Evolutionary conservation across 352 stramenopile species (phyloP), one percentile per base, ranked within the genome.

Genomic region (Pythium aristosporum): DNA sequence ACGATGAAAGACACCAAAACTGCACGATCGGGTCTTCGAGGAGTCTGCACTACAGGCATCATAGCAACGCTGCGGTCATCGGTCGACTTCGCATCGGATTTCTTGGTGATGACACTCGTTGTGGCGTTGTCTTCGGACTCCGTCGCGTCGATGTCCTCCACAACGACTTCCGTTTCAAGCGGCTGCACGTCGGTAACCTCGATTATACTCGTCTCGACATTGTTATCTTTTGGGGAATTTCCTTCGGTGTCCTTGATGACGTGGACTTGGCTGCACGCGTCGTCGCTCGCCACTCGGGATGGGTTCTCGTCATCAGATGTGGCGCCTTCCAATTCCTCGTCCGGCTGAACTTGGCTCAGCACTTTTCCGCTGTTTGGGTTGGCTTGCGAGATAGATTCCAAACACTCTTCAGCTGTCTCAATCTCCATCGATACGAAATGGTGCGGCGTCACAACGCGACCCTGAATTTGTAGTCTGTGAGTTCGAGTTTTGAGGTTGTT

Each of bases 381-480:
- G 25, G 50, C 49, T 63, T 68, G 49, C 1, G 56, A 66, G 4
- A 65, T 47, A 28, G 65, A 57, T 18, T 66, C 52, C 13, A 74
- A 41, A 36, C 34, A 62, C 20, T 73, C 67, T 32, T 77, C 73
- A 23, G 61, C 44, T 20, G 65, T 68, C 56, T 81, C 68, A 11
- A 81, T 51, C 39, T 72, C 60, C 62, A 81, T 70, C 16, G 65
- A 63, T 10, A 81, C 67, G 25, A 69, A 39, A 28, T 81, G 74
- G 36, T 77, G 69, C 28, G 68, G 69, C 11, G 71, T 81, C 0
- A 66, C 51, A 18, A 81, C 57, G n/a, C 55, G 61, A 23, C 74
- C 74, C 74, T 81, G 44, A 16, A 20, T 20, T 37, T 44, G 1
- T 5, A 18, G n/a, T 20, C 0, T 23, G 18, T 47, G 15, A 58